phyloP scores from a whole-genome alignment of 306 rosid species.

The Nissolia schottii region DNA sequence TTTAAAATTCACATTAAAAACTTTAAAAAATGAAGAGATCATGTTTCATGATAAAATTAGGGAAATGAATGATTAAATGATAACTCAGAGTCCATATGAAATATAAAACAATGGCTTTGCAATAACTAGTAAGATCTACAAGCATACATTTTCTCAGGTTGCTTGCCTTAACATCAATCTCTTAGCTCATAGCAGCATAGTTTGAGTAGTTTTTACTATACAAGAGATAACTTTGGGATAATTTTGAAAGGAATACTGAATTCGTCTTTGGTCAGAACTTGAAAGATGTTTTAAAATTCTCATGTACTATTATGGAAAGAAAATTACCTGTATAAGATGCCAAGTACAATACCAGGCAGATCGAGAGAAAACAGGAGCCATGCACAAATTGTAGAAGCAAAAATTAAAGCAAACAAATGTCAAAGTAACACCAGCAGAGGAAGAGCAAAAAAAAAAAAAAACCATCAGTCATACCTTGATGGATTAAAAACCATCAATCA shows the following conservation, averaged over 20 bases:
- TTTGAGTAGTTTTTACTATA: background rate
- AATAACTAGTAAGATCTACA: no score
- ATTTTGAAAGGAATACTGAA: background rate
- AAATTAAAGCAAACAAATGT: background rate
- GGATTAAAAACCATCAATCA: conserved; percentile 76
- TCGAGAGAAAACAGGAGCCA: conserved; percentile 95
- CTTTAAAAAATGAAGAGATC: no score
- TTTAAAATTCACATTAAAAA: no score
- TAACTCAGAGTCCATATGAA: no score
- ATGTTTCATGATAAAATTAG: no score
- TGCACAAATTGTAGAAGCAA: conserved; percentile 33
- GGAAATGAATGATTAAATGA: no score
- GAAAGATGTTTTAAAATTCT: background rate
- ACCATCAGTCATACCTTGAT: conserved; percentile 50
- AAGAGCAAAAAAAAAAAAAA: background rate
- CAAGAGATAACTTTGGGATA: background rate
- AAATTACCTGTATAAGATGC: conserved; percentile 92
- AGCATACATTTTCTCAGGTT: background rate
- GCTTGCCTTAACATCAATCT: background rate
- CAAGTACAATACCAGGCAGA: conserved; percentile 90
- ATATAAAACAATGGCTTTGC: no score
- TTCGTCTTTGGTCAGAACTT: background rate
- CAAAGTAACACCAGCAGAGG: background rate
- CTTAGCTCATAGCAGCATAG: background rate
- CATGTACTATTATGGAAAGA: background rate